Conservation (phyloP, 1,284 basidiomycete genomes). For the Sanghuangporus weigelae region DNA sequence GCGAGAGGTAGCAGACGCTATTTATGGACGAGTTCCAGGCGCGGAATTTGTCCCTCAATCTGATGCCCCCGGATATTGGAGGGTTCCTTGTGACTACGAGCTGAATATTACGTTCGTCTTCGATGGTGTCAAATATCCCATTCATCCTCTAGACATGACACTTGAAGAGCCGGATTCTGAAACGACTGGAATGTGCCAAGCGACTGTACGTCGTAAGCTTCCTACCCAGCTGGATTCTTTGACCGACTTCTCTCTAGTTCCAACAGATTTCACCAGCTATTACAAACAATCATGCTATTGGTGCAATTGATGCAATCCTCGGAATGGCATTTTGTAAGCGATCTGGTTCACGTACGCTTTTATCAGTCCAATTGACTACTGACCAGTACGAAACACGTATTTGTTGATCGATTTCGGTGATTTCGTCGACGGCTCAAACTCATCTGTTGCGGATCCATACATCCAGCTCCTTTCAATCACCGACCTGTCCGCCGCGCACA, state of each 20-base stretch:
- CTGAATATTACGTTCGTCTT: slow-evolving; percentile 22
- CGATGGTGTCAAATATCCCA: slow-evolving; percentile 19
- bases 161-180: background rate
- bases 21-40: slow-evolving; percentile 23
- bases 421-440: slow-evolving; percentile 23
- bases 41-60: slow-evolving; percentile 17
- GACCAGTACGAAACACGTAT: slow-evolving; percentile 22
- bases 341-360: background rate
- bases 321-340: slow-evolving; percentile 24
- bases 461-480: slow-evolving; percentile 23
- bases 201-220: background rate
- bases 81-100: slow-evolving; percentile 24
- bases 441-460: slow-evolving; percentile 20
- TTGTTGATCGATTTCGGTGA: slow-evolving; percentile 23
- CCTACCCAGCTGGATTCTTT: background rate
- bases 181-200: background rate
- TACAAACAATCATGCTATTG: slow-evolving; percentile 11
- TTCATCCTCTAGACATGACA: slow-evolving; percentile 22
- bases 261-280: slow-evolving; percentile 19
- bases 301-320: slow-evolving; percentile 22
- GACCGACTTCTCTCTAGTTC: slow-evolving; percentile 17
- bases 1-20: slow-evolving; percentile 21
- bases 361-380: background rate
- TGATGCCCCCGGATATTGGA: slow-evolving; percentile 18
- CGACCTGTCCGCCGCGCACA: slow-evolving; percentile 18